Percentiles rank a stretch among this genome's conserved stretches.
Conservation (phyloP, 768 basidiomycete genomes). For the Ephemerocybe angulata region DNA sequence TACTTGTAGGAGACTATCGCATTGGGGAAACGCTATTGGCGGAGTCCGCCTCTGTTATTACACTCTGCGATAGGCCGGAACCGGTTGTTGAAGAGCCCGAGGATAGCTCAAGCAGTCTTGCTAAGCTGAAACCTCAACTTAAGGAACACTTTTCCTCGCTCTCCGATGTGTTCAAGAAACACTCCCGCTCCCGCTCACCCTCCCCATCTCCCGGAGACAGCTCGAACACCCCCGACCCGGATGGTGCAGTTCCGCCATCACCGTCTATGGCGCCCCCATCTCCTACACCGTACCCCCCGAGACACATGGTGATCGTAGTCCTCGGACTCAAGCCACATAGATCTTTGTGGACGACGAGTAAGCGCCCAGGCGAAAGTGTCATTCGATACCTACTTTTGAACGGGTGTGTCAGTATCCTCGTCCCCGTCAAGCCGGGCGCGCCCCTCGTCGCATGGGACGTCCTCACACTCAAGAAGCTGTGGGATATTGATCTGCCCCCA, state of each 20-base stretch:
- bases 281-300: constrained; percentile 44
- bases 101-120: constrained; percentile 10
- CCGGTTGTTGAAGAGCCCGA: constrained; percentile 15
- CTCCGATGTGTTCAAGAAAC: neutral
- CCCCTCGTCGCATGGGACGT: constrained; percentile 66
- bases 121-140: no score
- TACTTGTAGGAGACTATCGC: constrained; percentile 52
- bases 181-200: neutral
- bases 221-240: neutral
- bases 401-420: constrained; percentile 56
- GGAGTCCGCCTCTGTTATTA: constrained; percentile 53
- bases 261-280: constrained; percentile 40
- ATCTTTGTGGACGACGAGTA: constrained; percentile 54
- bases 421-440: constrained; percentile 56
- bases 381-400: constrained; percentile 59
- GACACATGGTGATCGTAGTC: constrained; percentile 49
- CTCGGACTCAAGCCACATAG: constrained; percentile 62
- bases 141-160: neutral
- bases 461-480: constrained; percentile 54
- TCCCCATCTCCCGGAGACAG: neutral
- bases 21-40: constrained; percentile 55
- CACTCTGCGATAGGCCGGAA: constrained; percentile 34
- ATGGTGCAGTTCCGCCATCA: constrained; percentile 24
- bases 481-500: constrained; percentile 44
- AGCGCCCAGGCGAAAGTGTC: constrained; percentile 58